A percentile compares a stretch with the other conserved stretches of the same genome.
phyloP scores from a whole-genome alignment of 352 stramenopile species.

The Phytopythium vexans region DNA sequence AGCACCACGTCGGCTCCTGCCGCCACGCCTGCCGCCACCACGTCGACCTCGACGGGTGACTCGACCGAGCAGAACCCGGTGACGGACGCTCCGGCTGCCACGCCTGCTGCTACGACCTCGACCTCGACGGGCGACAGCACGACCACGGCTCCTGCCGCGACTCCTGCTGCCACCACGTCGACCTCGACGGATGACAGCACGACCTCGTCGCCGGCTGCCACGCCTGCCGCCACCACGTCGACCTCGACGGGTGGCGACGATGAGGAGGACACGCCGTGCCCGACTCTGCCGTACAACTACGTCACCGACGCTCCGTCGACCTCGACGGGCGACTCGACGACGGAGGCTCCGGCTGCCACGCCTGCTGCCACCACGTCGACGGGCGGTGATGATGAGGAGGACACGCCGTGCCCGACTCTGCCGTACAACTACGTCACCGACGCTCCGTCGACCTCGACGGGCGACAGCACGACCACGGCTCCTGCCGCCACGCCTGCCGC shows the following conservation, averaged over 20 bases:
- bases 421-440: conserved; percentile 14
- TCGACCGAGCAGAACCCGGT: conserved; percentile 8
- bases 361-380: conserved; percentile 9
- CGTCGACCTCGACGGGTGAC: conserved; percentile 14
- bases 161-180: conserved; percentile 5
- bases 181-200: too few relatives aligned
- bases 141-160: conserved; percentile 4
- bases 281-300: conserved; percentile 31
- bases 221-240: conserved; percentile 9
- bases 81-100: conserved; percentile 12
- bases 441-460: conserved; percentile 5
- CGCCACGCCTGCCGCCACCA: conserved; percentile 4
- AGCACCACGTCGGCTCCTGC: not conserved
- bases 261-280: conserved; percentile 23
- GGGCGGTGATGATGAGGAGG: conserved; percentile 6
- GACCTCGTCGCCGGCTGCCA: conserved; percentile 3
- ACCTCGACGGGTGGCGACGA: not conserved
- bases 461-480: conserved; percentile 1
- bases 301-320: not conserved
- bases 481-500: conserved; percentile 6
- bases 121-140: conserved; percentile 2
- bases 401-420: conserved; percentile 18
- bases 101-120: not conserved
- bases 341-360: conserved; percentile 21
- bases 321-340: not conserved